Evolutionary conservation across 257 asterid genomes (phyloP), one percentile per base, ranked within the genome.

Genomic region (Agastache rugosa): DNA sequence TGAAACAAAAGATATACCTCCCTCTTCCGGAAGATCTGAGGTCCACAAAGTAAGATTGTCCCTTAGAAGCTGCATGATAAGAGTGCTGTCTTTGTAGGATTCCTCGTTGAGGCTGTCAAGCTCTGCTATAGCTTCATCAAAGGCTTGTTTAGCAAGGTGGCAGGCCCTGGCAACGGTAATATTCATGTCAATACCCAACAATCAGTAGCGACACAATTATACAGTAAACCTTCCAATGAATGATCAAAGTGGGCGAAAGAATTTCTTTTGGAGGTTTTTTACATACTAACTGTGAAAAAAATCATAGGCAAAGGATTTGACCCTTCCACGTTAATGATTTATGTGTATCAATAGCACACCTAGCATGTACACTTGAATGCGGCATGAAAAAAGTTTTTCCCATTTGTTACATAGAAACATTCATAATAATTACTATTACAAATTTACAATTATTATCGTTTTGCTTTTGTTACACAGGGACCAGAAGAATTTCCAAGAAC

Each of bases 41-140:
- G 96, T 84, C 96, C 93, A 89, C 60, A 89, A 70, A 34, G 91
- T 87, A 53, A 87, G 91, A 75, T 89, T 89, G 76, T 89, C 96
- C 70, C 96, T 65, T 19, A 87, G 90, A 77, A 89, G 93, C 87
- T 89, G 96, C 96, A 89, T 86, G 76, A 89, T 89, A 74, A 89
- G 87, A 78, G 93, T 89, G 85, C 91, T 89, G 71, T 89, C 96
- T 75, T 89, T 87, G 86, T 86, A 89, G 41, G 91, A 86, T 31
- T 87, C 93, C 78, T 89, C 96, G 44, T 86, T 86, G 23, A 89
- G 89, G 73, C 91, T 89, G 78, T 87, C 96, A 5, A 87, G 90
- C 77, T 89, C 96, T 0, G 93, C 90, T 35, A 89, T 89, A 20
- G 96, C 96, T 83, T 89, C 85, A 63, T 81, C 85, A 63, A 81